Base-by-base conservation (phyloP, 2,329 filamentous ascomycete species). In the Pseudogymnoascus sp. region DNA sequence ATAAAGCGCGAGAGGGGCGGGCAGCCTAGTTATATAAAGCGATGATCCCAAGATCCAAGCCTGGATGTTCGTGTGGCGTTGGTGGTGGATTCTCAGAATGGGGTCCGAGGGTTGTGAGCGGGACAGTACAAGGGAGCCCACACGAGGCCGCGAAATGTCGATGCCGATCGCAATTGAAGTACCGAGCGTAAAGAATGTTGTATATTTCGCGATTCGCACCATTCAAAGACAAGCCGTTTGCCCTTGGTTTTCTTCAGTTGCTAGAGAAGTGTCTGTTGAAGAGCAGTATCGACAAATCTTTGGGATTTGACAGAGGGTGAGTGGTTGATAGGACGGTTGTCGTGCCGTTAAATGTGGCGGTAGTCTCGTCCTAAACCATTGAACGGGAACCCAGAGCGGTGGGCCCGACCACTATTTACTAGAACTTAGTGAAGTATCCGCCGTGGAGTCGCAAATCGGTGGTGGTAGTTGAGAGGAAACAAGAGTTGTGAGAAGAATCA, bases 161-260 rank as follows among this genome's bases (percentile, higher is more conserved):
- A 52, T 52, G 45, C 45, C 45, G 45, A 52, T 52, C 45, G 26
- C 45, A 52, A 52, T 30, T 52, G 45, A 52, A 52, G 45, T 30
- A 30, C 26, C 45, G 45, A 30, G 26, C 15, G 26, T 23, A 19
- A 2, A 52, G 30, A 28, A 30, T 30, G 45, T 52, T 19, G n/a
- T n/a, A 52, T 10, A 30, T 52, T 30, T 52, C 45, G 45, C 26
- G 30, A 30, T 52, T 30, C 9, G 45, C n/a, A 30, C 15, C 18
- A 52, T 52, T 30, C 26, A n/a, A 12, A 52, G 45, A 30, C 26
- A 15, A 30, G 26, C 9, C 7, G 45, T 30, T 52, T 30, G 26
- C 5, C 26, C 10, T 52, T 12, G 45, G 13, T 2, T 52, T 52
- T 18, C 23, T 30, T 52, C 26, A 19, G 45, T 52, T 26, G n/a